These are phyloP conservation scores for Bretziella fagacearum DNA, from an alignment of 2,329 filamentous ascomycete species.

Conservation along the genomic window DNA sequence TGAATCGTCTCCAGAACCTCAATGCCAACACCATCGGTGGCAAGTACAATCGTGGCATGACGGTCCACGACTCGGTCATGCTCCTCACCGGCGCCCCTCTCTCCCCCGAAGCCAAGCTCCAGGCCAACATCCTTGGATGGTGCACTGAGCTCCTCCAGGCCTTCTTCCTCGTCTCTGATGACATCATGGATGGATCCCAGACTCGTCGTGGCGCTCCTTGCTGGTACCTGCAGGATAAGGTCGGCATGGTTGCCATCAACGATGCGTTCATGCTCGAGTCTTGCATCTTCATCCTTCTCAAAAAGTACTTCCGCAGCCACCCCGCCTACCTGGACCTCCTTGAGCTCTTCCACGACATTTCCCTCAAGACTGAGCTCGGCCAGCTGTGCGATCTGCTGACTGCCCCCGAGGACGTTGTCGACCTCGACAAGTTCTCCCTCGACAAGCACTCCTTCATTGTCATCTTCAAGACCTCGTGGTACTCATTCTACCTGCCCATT, in stretches of 20 bases:
- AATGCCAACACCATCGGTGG: conserved; percentile 78
- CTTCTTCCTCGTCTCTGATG: conserved; percentile 96
- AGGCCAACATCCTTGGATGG: conserved; percentile 81
- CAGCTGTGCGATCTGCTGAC: conserved; percentile 91
- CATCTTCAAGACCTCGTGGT: conserved; percentile 98
- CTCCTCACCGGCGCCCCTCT: conserved; percentile 58
- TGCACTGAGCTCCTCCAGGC: conserved; percentile 96
- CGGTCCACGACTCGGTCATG: conserved; percentile 78
- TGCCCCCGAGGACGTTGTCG: conserved; percentile 80
- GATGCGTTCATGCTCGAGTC: conserved; percentile 92
- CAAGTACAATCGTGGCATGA: conserved; percentile 98
- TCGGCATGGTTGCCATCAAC: conserved; percentile 96
- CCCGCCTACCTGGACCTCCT: conserved; percentile 77
- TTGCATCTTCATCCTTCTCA: conserved; percentile 76
- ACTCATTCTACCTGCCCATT: conserved; percentile 96
- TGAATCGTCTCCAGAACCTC: conserved; percentile 44
- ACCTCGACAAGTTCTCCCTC: conserved; percentile 89
- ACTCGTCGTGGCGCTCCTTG: conserved; percentile 88
- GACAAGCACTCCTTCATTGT: conserved; percentile 97
- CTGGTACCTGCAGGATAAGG: conserved; percentile 82
- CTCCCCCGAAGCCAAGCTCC: conserved; percentile 69
- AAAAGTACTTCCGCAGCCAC: conserved; percentile 83
- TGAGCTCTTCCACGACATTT: conserved; percentile 91
- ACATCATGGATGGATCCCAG: conserved; percentile 95
- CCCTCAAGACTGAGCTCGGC: conserved; percentile 87